Evolutionary conservation across 2,329 filamentous ascomycete genomes (phyloP), one percentile per base, ranked within the genome.

Genomic region (Diaporthe amygdali): DNA sequence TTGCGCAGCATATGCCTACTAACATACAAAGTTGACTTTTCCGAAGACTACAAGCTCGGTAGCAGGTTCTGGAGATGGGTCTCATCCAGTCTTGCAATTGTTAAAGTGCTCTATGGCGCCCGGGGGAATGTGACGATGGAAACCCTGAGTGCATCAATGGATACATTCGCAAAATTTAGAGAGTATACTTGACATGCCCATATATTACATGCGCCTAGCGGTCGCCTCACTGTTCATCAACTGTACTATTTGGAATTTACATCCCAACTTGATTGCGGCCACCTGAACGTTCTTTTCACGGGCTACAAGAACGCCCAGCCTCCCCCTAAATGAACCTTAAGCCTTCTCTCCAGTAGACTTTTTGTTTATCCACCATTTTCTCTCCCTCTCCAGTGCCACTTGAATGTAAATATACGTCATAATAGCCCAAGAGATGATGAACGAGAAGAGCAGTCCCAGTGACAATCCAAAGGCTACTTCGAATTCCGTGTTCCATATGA

Each of bases 381-480:
- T 41, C 51, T 70, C 71, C 49, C 71, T 68, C 12, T 71, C 59
- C 64, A 72, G 63, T 46, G 70, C 71, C 7, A 71, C 51, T 44
- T 68, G 59, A 2, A 68, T 70, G 55, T 69, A 72, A 2, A 72
- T 39, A 20, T 68, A 68, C 27, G 71, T 72, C 8, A 71, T 66
- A 14, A 52, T 41, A 2, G 71, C 64, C 71, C 71, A 72, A 17
- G 56, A 64, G n/a, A 59, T 30, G 14, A 72, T 72, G 32, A 71
- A 72, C 25, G 68, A 68, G 37, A 72, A 72, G 10, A 72, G 22
- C 15, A 72, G 41, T 14, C 71, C 71, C 49, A 72, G 25, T 12
- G 71, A 72, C 64, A 72, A 20, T 12, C 71, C 71, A 27, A 72
- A 72, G n/a, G 71, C 71, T 3, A 68, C 52, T 22, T 72, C 68